Evolutionary conservation across 345 rosid genomes (phyloP), one percentile per base, ranked within the genome.

Genomic region (Reutealis trisperma): DNA sequence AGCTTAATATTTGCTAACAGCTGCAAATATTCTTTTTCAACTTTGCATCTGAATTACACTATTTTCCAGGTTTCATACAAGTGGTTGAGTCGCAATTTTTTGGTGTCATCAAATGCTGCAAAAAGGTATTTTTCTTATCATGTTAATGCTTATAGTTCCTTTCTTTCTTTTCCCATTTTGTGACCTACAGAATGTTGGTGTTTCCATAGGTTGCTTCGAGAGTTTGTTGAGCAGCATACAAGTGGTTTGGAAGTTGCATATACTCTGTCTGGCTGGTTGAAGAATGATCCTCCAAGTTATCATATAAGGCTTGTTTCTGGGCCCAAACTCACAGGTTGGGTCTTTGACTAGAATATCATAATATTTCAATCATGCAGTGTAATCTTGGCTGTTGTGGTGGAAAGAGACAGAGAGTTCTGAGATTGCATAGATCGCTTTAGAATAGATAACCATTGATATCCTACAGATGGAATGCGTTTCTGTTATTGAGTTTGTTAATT

Each of bases 31-130:
- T 25, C 3, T 59, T 22, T 3, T 18, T 22, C 5, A 37, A 14
- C 14, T 16, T 70, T 72, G 78, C 15, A 34, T 80, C 24, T 41
- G 30, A 78, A 32, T 19, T 45, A 19, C 27, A 14, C 49, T 74
- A 42, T 58, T 70, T 88, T 77, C 81, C 89, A 93, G 99, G 98
- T 96, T 76, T 93, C 99, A 44, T 96, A 88, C 84, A 96, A 96
- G 85, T 96, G 99, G 99, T 80, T 96, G 75, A 93, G 98, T 87
- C 93, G 97, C 74, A 91, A 88, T 52, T 96, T 90, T 79, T 84
- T 84, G 71, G 80, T 92, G 57, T 83, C 99, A 37, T 93, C 99
- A 64, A 85, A 90, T 75, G 76, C 86, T 62, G 94, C 98, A 14
- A 91, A 96, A 85, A 87, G 94, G 99, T 92, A 77, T 52, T 34